Conservation (phyloP, 2,329 filamentous ascomycete species). For the Penicillium sp. region DNA sequence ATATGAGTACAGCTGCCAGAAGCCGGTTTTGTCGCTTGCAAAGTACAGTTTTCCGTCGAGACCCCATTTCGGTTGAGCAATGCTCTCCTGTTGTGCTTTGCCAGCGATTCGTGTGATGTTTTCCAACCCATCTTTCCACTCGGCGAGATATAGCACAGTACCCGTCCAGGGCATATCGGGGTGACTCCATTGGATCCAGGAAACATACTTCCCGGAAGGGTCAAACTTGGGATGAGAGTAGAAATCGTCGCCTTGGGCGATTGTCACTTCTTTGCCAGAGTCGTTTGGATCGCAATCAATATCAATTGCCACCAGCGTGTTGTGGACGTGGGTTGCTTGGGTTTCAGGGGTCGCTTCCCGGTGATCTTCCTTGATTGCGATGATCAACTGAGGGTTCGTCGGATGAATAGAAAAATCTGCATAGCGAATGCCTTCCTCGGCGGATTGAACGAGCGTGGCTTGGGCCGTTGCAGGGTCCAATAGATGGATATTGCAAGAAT, state of each 20-base stretch:
- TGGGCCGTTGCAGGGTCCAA: conserved; percentile 43
- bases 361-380: conserved; percentile 58
- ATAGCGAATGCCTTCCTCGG: conserved; percentile 34
- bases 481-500: conserved; percentile 47
- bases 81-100: conserved; percentile 41
- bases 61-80: conserved; percentile 55
- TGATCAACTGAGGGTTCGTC: conserved; percentile 41
- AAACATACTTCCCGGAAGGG: conserved; percentile 48
- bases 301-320: conserved; percentile 36
- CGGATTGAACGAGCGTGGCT: conserved; percentile 36
- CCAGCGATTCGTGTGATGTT: conserved; percentile 47
- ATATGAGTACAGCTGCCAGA: conserved; percentile 52
- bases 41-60: conserved; percentile 53
- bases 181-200: conserved; percentile 60
- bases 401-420: conserved; percentile 51
- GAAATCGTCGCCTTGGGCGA: conserved; percentile 54
- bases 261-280: conserved; percentile 36
- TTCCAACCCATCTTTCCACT: conserved; percentile 43
- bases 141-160: conserved; percentile 48
- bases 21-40: conserved; percentile 49
- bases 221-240: conserved; percentile 55
- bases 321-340: conserved; percentile 31
- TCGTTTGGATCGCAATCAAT: conserved; percentile 13
- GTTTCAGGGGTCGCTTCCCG: conserved; percentile 30
- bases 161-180: conserved; percentile 56